Evolutionary conservation across 2,329 filamentous ascomycete species (phyloP), one percentile per base, ranked within the genome.

Genomic region (Epichloe sp.): DNA sequence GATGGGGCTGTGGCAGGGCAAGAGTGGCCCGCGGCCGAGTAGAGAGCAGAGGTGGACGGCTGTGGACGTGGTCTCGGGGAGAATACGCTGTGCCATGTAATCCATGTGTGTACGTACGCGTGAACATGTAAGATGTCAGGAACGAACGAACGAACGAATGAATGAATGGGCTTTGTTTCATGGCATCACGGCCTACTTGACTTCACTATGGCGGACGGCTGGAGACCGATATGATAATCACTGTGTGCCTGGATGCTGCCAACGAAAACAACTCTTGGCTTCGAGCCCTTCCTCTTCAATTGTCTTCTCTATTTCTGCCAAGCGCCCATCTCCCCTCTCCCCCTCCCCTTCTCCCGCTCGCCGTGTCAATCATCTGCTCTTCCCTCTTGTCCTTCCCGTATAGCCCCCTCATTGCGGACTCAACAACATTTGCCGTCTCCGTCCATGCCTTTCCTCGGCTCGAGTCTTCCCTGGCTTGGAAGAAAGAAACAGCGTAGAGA

Each of bases 21-120:
- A 43, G 19, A 67, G 64, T 52, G 65, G 63, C 3, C 46, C 26
- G 23, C 57, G 62, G 38, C 54, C 42, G 42, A 54, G 54, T n/a
- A 58, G 78, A 48, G 78, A 81, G 62, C 73, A 77, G 67, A 67
- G 72, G 42, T 82, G 78, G 78, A 70, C 65, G 0, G 69, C 70
- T 3, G 68, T 81, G 7, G 70, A 72, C 31, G 60, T 77, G 2
- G 61, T 59, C 10, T 61, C 61, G 3, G 65, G 66, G 6, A 64
- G 62, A 51, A 52, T 79, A 43, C 5, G 19, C 12, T 5, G 11
- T 43, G 41, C 41, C n/a, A 26, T 43, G 41, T 43, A 43, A 21
- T 17, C 5, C 21, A 5, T 43, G 5, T 31, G 26, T 26, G 26
- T 26, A 31, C 26, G 26, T 4, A 31, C 26, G 26, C 4, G 26